Conservation (phyloP, 2,329 filamentous ascomycete genomes). For the Colletotrichum sp. region DNA sequence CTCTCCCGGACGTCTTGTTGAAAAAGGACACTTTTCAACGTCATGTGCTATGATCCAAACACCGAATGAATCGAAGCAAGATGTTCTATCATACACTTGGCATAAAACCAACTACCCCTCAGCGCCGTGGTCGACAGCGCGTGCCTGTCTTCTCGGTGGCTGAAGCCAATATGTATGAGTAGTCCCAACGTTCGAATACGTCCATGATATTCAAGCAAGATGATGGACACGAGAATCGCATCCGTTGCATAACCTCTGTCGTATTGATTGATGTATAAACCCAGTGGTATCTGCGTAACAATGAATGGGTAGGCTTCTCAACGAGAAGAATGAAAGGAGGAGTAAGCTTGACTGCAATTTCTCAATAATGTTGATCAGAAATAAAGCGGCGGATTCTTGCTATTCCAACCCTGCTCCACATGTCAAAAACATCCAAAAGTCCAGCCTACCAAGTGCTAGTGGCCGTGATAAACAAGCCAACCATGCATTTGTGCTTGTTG, state of each 20-base stretch:
- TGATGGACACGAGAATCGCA: neutral
- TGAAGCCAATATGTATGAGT: no score
- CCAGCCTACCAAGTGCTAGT: rapidly evolving
- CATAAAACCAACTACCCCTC: no score
- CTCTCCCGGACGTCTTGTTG: no score
- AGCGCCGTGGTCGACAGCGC: no score
- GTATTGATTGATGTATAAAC: neutral
- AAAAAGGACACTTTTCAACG: no score
- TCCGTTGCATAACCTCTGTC: rapidly evolving
- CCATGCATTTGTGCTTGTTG: neutral
- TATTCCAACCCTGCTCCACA: neutral
- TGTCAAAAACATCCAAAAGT: neutral
- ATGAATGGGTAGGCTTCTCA: neutral
- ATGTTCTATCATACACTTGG: neutral
- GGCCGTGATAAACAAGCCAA: neutral
- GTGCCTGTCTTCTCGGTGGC: neutral
- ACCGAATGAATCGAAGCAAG: no score
- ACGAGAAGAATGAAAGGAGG: neutral
- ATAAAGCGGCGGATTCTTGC: neutral
- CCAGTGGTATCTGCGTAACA: neutral
- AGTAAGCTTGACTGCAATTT: neutral
- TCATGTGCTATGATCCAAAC: no score
- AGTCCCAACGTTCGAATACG: neutral
- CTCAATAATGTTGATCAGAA: neutral
- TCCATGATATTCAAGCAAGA: neutral